Evolutionary conservation across 176 grass and related monocot genomes (phyloP), one percentile per base, ranked within the genome.

Genomic region (Lolium multiflorum): DNA sequence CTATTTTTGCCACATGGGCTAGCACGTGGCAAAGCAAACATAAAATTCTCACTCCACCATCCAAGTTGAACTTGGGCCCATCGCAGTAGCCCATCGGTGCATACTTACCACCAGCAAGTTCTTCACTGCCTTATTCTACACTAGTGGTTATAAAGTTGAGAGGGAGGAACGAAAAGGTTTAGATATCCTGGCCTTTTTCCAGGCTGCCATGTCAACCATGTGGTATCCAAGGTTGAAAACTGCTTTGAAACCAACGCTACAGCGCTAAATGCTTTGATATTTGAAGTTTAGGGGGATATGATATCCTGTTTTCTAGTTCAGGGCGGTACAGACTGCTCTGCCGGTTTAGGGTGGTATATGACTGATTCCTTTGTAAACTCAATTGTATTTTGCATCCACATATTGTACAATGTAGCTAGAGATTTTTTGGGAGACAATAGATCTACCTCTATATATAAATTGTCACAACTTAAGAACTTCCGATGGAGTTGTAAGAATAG

Each of bases 401-500:
- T 24, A 86, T 58, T 46, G 7, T 79, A 77, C 25, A 65, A 76
- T 74, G 59, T 75, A 84, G 18, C 24, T 22, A 50, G 31, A 77
- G 5, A 77, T 41, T 17, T 76, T 24, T 65, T 50, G 35, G 46
- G 64, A 39, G 20, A 37, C 37, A 71, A 71, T 38, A 71, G 38
- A 44, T 71, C 18, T 58, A 55, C 8, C 10, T 49, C 51, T n/a
- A 15, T 73, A 73, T 44, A 83, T 28, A 72, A 44, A 41, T 55
- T 48, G 68, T n/a, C 16, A 11, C 39, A 65, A 69, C 74, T 24
- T 38, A 78, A 56, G 43, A 85, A 56, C 21, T 78, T 67, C 21
- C 9, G 43, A 47, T 25, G 6, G 76, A 85, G 52, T 24, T 57
- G 67, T 68, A 78, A 68, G n/a, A 77, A 85, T 51, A 78, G 60